These are phyloP conservation scores for Musa schizocarpa DNA, from an alignment of 176 grass and related monocot species.

Conservation along the genomic window DNA sequence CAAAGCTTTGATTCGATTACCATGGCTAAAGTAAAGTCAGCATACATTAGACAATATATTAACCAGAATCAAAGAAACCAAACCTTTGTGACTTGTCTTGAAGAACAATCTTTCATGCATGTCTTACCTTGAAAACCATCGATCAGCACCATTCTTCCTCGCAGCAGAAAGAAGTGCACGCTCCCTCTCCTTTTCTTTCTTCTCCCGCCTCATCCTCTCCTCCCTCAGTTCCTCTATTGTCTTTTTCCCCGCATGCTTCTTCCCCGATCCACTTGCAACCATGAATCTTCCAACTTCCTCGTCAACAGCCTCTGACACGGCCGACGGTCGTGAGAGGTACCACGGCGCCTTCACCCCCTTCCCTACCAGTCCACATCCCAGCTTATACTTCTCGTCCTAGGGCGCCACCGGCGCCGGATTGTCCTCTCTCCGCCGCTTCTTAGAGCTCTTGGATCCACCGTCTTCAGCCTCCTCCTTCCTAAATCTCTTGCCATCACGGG, in stretches of 20 bases:
- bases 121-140: constrained; percentile 30
- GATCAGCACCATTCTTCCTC: constrained; percentile 30
- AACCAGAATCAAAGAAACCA: not conserved
- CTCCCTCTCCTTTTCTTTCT: constrained; percentile 58
- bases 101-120: not conserved
- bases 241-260: constrained; percentile 47
- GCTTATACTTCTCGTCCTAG: constrained; percentile 85
- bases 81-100: not conserved
- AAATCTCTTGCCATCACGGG: constrained; percentile 26
- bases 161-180: constrained; percentile 13
- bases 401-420: constrained; percentile 43
- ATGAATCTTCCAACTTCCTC: constrained; percentile 11
- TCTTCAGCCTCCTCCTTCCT: constrained; percentile 24
- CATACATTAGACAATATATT: not conserved
- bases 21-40: no score
- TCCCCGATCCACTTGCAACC: constrained; percentile 6
- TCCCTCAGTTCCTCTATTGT: constrained; percentile 55
- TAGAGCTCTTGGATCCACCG: constrained; percentile 20
- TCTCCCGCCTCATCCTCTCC: constrained; percentile 62
- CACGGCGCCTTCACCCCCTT: constrained; percentile 81
- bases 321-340: constrained; percentile 42
- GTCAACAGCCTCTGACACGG: not conserved
- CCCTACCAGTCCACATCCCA: constrained; percentile 72
- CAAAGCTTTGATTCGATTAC: no score
- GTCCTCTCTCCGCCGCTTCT: constrained; percentile 55